phyloP scores from a whole-genome alignment of 371 early-diverging fungal genomes.

The Mucor piriformis region DNA sequence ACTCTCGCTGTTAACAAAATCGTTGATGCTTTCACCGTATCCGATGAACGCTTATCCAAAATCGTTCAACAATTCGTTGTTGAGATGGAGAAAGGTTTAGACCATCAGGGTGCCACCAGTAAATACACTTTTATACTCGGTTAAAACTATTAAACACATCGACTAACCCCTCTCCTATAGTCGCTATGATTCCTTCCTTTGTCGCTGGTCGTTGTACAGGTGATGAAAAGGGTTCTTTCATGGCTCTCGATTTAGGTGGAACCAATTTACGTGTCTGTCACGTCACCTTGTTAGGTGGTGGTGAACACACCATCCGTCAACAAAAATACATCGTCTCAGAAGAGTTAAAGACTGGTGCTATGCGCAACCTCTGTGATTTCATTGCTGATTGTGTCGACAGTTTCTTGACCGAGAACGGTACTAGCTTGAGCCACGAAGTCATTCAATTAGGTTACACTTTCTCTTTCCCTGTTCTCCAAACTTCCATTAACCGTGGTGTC shows the following conservation, averaged over 20 bases:
- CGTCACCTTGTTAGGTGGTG: slow-evolving; percentile 74
- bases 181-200: slow-evolving; percentile 79
- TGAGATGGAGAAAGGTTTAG: slow-evolving; percentile 80
- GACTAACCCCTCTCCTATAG: neutral
- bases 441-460: slow-evolving; percentile 89
- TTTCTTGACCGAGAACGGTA: slow-evolving; percentile 67
- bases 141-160: neutral
- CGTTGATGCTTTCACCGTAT: slow-evolving; percentile 60
- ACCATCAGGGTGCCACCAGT: slow-evolving; percentile 57
- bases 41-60: slow-evolving; percentile 51
- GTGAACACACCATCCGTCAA: slow-evolving; percentile 65
- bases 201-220: slow-evolving; percentile 81
- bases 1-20: slow-evolving; percentile 44
- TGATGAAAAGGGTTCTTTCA: slow-evolving; percentile 80
- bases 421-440: neutral
- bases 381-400: slow-evolving; percentile 84
- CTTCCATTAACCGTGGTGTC: slow-evolving; percentile 75
- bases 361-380: slow-evolving; percentile 79
- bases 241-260: slow-evolving; percentile 94
- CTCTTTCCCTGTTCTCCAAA: slow-evolving; percentile 90
- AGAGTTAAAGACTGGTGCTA: slow-evolving; percentile 49
- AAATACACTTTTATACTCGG: too few relatives aligned
- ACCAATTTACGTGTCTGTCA: slow-evolving; percentile 91
- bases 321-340: slow-evolving; percentile 69
- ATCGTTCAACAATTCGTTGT: slow-evolving; percentile 67